Evolutionary conservation across 208 protist genomes (phyloP).

Genomic region (Herpetomonas muscarum): DNA sequence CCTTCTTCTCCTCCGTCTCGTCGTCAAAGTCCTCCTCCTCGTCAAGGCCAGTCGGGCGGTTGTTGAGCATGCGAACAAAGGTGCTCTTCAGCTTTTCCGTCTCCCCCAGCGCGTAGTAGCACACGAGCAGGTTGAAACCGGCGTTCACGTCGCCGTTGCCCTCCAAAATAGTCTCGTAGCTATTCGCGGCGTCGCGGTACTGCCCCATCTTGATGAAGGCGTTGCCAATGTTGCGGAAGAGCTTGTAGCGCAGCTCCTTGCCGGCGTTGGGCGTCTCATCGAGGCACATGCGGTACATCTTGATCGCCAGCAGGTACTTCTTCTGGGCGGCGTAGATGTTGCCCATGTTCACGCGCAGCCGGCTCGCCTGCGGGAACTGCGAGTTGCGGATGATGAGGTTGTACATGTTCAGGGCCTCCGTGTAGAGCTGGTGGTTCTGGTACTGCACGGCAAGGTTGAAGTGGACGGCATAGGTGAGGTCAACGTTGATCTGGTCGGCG

Average conservation of each 20-base stretch:
- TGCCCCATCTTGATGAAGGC: slow-evolving; percentile 96
- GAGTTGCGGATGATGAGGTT: slow-evolving; percentile 94
- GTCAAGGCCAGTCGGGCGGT: slow-evolving; percentile 53
- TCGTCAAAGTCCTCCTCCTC: slow-evolving; percentile 83
- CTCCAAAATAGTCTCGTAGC: slow-evolving; percentile 94
- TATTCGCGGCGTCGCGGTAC: slow-evolving; percentile 94
- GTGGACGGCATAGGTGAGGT: slow-evolving; percentile 95
- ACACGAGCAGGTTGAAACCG: slow-evolving; percentile 96
- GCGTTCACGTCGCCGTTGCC: slow-evolving; percentile 86
- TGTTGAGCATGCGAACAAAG: slow-evolving; percentile 88
- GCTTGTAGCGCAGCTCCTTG: slow-evolving; percentile 92
- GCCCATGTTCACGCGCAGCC: slow-evolving; percentile 97
- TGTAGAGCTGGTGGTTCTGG: slow-evolving; percentile 93
- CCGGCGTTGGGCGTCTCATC: slow-evolving; percentile 91
- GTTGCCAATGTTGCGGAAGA: slow-evolving; percentile 96
- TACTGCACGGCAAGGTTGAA: slow-evolving; percentile 97
- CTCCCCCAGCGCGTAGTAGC: slow-evolving; percentile 95
- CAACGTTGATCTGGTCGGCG: slow-evolving; percentile 93
- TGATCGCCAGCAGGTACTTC: slow-evolving; percentile 95
- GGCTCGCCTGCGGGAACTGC: slow-evolving; percentile 89
- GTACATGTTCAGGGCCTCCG: slow-evolving; percentile 95
- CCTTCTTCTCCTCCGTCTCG: slow-evolving; percentile 75
- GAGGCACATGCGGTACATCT: slow-evolving; percentile 96
- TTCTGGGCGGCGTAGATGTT: slow-evolving; percentile 98
- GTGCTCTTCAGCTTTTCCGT: slow-evolving; percentile 92